Conservation (phyloP, 371 early-diverging fungal genomes). For the Rhizopus microsporus region DNA sequence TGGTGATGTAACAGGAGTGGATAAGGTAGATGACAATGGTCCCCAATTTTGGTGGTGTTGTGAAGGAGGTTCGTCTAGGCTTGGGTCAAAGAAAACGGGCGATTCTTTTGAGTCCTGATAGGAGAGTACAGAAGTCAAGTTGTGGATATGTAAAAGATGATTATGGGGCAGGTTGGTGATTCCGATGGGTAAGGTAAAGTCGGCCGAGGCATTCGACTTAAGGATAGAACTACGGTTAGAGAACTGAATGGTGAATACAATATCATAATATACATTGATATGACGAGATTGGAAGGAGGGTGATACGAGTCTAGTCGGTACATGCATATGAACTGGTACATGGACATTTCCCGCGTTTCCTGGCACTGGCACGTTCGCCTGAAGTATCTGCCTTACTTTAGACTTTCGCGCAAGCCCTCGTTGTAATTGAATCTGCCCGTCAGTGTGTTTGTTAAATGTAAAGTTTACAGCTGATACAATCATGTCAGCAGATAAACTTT, state of each 20-base stretch:
- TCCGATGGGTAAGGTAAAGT: constrained; percentile 35
- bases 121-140: constrained; percentile 31
- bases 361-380: constrained; percentile 13
- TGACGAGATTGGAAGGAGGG: constrained; percentile 38
- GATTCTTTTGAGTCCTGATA: constrained; percentile 32
- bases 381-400: constrained; percentile 15
- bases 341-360: constrained; percentile 18
- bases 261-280: constrained; percentile 31
- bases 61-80: constrained; percentile 30
- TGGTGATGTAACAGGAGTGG: constrained; percentile 26
- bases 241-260: constrained; percentile 26
- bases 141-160: constrained; percentile 37
- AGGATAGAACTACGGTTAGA: constrained; percentile 18
- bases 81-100: constrained; percentile 38
- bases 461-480: constrained; percentile 19
- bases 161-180: constrained; percentile 37
- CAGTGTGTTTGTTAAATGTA: constrained; percentile 25
- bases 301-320: constrained; percentile 39
- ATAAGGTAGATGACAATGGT: constrained; percentile 18
- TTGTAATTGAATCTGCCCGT: constrained; percentile 34
- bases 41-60: constrained; percentile 16
- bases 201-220: constrained; percentile 18
- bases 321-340: constrained; percentile 29
- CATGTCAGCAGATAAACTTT: constrained; percentile 20
- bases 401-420: constrained; percentile 28